Evolutionary conservation across 768 basidiomycete species (phyloP), one percentile per base, ranked within the genome.

Genomic region (Panaeolus papilionaceus): DNA sequence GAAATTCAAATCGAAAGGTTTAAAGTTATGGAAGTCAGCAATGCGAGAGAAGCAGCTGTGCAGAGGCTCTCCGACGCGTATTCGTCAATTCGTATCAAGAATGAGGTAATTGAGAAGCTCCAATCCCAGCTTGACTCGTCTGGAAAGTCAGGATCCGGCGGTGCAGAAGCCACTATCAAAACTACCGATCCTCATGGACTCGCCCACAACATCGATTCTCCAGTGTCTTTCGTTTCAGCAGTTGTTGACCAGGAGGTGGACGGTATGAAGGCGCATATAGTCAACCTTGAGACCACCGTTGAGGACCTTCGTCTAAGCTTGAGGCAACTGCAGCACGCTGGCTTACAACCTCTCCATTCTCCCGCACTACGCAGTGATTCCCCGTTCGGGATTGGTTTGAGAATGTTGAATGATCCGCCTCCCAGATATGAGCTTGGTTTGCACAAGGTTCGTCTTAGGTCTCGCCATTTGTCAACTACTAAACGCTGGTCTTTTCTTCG

Each of bases 31-130:
- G 90, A 92, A 71, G 89, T 88, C 1, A 75, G 89, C 64, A 79
- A 77, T 33, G 91, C 91, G 38, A 86, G 91, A 45, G 91, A 93
- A 72, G 84, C 82, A 38, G 85, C 84, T 16, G 84, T 90, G 1
- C 77, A 84, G 47, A 86, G 85, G 38, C 83, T 93, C 12, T 80
- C 84, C 38, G 84, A 87, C 58, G 89, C 89, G 10, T 90, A 88
- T 72, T 74, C 79, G 14, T 87, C 88, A 0, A 79, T 92, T 70
- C 84, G 84, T n/a, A 83, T 89, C 73, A 91, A 92, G 76, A 81
- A 84, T 1, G 79, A 81, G 23, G 74, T 79, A 7, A 84, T 92
- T 66, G 80, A 84, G 39, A 79, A 75, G 7, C 74, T 91, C 51
- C 82, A 86, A 69, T 2, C 26, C 28, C 26, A 33, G 77, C 79